Evolutionary conservation across 352 stramenopile species (phyloP).

Genomic region (Globisporangium parvum): DNA sequence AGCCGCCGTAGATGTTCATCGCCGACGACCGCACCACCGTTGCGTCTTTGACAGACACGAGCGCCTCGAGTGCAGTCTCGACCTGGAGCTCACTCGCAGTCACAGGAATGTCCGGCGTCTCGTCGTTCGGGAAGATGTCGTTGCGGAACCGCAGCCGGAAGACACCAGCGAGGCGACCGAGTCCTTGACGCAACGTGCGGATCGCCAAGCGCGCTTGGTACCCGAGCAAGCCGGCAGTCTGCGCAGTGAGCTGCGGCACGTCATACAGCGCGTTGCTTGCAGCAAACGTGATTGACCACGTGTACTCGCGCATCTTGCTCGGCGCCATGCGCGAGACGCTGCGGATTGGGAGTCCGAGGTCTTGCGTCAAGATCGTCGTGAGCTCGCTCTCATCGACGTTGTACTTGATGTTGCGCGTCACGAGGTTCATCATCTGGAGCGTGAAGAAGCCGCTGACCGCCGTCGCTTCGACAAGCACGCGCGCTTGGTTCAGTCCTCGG

Average conservation of each 20-base stretch:
- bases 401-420: slow-evolving; percentile 67
- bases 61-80: slow-evolving; percentile 52
- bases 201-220: slow-evolving; percentile 44
- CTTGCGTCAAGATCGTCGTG: slow-evolving; percentile 46
- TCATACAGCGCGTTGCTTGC: slow-evolving; percentile 63
- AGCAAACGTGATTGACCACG: slow-evolving; percentile 75
- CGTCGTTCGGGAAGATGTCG: slow-evolving; percentile 66
- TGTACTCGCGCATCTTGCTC: slow-evolving; percentile 40
- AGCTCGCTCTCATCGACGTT: slow-evolving; percentile 55
- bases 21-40: slow-evolving; percentile 45
- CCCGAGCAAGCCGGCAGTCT: slow-evolving; percentile 48
- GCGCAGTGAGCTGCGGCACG: slow-evolving; percentile 39
- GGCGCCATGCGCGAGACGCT: slow-evolving; percentile 39
- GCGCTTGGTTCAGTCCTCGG: slow-evolving; percentile 24
- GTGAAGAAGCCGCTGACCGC: slow-evolving; percentile 58
- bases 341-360: slow-evolving; percentile 51
- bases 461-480: slow-evolving; percentile 56
- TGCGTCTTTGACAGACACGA: slow-evolving; percentile 69
- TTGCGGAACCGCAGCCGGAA: slow-evolving; percentile 70
- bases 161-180: slow-evolving; percentile 54
- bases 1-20: slow-evolving; percentile 72
- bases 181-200: slow-evolving; percentile 47
- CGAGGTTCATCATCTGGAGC: slow-evolving; percentile 40
- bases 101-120: slow-evolving; percentile 64
- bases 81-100: slow-evolving; percentile 46